Evolutionary conservation across 306 rosid genomes (phyloP).

Genomic region (Crotalaria pallida): DNA sequence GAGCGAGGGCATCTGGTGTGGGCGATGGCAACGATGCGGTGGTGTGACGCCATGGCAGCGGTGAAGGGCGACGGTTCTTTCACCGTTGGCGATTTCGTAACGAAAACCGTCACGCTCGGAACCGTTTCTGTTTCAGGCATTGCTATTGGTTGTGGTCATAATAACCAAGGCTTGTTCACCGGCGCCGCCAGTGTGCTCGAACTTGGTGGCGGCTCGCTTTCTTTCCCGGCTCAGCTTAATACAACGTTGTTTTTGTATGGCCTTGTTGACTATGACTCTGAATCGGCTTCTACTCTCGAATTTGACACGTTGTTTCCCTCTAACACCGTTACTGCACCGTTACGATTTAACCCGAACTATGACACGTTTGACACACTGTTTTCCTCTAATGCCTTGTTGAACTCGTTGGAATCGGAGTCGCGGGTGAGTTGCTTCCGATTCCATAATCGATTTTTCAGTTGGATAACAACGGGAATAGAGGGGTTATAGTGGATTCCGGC

Average conservation of each 20-base stretch:
- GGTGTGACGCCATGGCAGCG: constrained; percentile 75
- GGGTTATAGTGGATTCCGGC: constrained; percentile 78
- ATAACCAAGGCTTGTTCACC: constrained; percentile 69
- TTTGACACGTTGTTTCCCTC: constrained; percentile 46
- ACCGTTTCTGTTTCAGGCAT: constrained; percentile 26
- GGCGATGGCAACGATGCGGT: no score
- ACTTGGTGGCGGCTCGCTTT: constrained; percentile 76
- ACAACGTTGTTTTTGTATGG: constrained; percentile 72
- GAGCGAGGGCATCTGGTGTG: no score
- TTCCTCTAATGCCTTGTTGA: constrained; percentile 62
- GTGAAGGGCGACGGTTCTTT: constrained; percentile 87
- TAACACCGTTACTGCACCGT: constrained; percentile 59
- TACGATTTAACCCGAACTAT: constrained; percentile 44
- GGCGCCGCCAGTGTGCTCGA: constrained; percentile 91
- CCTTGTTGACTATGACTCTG: constrained; percentile 82
- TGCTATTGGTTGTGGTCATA: constrained; percentile 85
- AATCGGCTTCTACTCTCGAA: constrained; percentile 67
- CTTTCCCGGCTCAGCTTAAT: constrained; percentile 74
- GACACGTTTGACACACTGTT: no score
- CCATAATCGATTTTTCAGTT: constrained; percentile 38
- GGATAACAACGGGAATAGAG: constrained; percentile 48
- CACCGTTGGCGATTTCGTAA: constrained; percentile 81
- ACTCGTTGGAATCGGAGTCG: constrained; percentile 57
- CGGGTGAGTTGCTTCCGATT: constrained; percentile 49
- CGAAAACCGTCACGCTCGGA: constrained; percentile 66